Base-by-base conservation (phyloP, 345 rosid genomes). In the Acer saccharum region DNA sequence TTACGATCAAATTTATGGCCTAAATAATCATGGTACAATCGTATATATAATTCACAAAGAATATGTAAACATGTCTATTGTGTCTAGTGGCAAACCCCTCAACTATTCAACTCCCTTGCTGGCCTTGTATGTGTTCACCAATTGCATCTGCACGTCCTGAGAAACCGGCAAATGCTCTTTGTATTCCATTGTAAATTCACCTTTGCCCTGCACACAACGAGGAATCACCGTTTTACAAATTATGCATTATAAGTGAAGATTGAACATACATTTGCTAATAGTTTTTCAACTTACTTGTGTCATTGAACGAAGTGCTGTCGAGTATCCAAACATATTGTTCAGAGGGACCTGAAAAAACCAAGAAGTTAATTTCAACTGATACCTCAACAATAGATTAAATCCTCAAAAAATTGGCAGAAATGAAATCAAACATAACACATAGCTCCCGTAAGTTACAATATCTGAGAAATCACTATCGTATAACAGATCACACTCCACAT, bases 101-200 rank as follows among this genome's bases (percentile, higher is more conserved):
- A 7, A 21, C 80, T 85, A 91, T 73, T 88, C 95, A 1, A 86
- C 76, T 14, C 74, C 86, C 84, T 81, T 94, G 82, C 68, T 77
- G 61, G 89, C 94, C 75, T 88, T 94, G 87, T 90, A 87, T 13
- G 91, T 60, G 84, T 91, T 93, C 60, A 94, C 97, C 71, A 97
- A 84, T 74, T 91, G 97, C 83, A 77, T 72, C 70, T 97, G 99
- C 75, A 94, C 98, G 43, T 97, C 98, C 57, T 93, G 92, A 23
- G 98, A 89, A 61, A 94, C 99, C 0, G 99, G 80, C 14, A 60
- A 71, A 76, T 97, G 99, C 78, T 97, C 99, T 83, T 94, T 94
- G 90, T 97, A 97, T 81, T 97, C 99, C 99, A 97, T 97, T 1
- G 98, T 89, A 81, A 97, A 94, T 82, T 97, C 99, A 23, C 98